These are phyloP conservation scores for Aspergillus pseudonomiae DNA, from an alignment of 2,329 filamentous ascomycete genomes.

Conservation along the genomic window DNA sequence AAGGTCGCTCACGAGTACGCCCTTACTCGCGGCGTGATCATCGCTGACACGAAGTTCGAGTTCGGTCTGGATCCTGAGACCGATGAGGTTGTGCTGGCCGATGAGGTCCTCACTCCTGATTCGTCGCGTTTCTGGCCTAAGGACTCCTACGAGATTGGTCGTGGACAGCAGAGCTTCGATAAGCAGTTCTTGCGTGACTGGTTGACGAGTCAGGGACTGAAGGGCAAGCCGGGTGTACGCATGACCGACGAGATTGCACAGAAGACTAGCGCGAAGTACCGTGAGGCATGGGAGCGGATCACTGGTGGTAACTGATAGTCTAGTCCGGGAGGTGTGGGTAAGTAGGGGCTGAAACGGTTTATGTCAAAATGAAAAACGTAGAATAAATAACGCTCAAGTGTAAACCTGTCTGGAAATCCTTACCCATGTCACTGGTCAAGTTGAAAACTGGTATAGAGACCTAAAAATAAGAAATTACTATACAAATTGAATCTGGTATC, in stretches of 20 bases:
- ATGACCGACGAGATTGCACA: constrained; percentile 73
- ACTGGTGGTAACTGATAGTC: constrained; percentile 56
- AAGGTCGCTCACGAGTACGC: constrained; percentile 50
- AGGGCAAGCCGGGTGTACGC: constrained; percentile 71
- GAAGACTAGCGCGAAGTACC: constrained; percentile 72
- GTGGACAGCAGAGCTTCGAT: constrained; percentile 81
- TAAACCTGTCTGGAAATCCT: background rate
- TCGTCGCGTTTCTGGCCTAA: constrained; percentile 85
- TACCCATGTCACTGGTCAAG: background rate
- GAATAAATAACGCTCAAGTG: background rate
- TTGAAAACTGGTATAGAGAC: constrained; percentile 4
- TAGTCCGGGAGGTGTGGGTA: background rate
- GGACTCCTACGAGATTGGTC: constrained; percentile 71
- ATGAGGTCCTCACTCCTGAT: constrained; percentile 85
- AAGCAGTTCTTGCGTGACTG: constrained; percentile 86
- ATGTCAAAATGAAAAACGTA: background rate
- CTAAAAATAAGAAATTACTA: constrained; percentile 12
- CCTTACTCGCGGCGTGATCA: constrained; percentile 68
- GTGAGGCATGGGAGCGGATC: constrained; percentile 72
- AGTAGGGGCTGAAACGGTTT: too few species aligned
- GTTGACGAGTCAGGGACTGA: constrained; percentile 72
- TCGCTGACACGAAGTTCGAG: constrained; percentile 78
- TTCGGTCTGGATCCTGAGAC: constrained; percentile 70
- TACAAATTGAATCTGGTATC: constrained; percentile 17
- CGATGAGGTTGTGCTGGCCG: constrained; percentile 72